phyloP scores from a whole-genome alignment of 148 eudicot species.

The Spergularia bocconei region DNA sequence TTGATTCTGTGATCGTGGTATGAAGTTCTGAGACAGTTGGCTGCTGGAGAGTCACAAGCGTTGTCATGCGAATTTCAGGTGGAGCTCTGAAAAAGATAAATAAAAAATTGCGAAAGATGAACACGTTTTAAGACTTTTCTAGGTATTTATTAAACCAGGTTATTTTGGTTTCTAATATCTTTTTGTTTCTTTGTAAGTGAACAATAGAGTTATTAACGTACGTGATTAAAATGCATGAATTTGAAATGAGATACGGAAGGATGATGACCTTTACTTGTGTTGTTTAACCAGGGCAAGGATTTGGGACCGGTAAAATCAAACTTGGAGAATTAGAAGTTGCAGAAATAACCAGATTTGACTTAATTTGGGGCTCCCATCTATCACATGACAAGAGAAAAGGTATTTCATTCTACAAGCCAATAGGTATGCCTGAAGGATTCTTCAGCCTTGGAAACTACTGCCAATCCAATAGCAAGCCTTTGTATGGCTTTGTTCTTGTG shows the following conservation, averaged over 20 bases:
- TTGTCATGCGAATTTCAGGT: too few species aligned
- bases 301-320: conserved; percentile 56
- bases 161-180: neutral
- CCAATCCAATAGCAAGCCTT: conserved; percentile 50
- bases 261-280: conserved; percentile 8
- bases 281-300: conserved; percentile 63
- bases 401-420: conserved; percentile 65
- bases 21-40: too few species aligned
- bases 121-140: neutral
- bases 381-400: conserved; percentile 43
- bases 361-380: conserved; percentile 58
- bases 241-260: neutral
- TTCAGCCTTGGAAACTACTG: conserved; percentile 77
- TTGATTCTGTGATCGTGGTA: too few species aligned
- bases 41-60: too few species aligned
- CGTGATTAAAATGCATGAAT: neutral
- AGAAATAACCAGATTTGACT: conserved; percentile 55
- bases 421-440: conserved; percentile 61
- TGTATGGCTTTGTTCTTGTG: conserved; percentile 63
- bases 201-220: neutral
- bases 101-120: neutral
- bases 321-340: conserved; percentile 82
- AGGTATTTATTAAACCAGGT: neutral
- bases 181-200: neutral
- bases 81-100: too few species aligned